Percentiles rank a stretch among this genome's conserved stretches.
These are phyloP conservation scores for Colletotrichum lindemuthianum DNA, from an alignment of 2,329 filamentous ascomycete species.

Conservation along the genomic window DNA sequence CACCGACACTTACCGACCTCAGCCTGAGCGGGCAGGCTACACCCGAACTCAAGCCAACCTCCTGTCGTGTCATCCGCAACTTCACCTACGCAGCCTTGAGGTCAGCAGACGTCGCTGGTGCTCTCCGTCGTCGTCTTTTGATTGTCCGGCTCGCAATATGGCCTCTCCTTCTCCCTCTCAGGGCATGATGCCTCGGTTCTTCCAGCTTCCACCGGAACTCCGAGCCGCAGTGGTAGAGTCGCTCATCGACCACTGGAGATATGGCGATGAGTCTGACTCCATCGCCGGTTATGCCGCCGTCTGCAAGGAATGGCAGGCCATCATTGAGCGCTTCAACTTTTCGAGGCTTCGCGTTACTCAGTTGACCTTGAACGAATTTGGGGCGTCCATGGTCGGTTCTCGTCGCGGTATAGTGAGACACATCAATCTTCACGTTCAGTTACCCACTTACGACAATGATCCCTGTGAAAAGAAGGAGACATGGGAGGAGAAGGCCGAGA, in stretches of 20 bases:
- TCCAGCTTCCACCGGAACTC: conserved; percentile 32
- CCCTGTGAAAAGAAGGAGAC: conserved; percentile 37
- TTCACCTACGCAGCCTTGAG: conserved; percentile 19
- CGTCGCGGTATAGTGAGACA: conserved; percentile 38
- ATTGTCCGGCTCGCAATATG: conserved; percentile 12
- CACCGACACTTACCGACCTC: conserved; percentile 34
- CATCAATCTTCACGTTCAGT: conserved; percentile 39
- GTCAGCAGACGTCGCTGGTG: conserved; percentile 4
- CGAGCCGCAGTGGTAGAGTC: conserved; percentile 30
- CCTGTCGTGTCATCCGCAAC: conserved; percentile 35
- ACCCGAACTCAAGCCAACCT: conserved; percentile 34
- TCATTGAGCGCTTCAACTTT: conserved; percentile 41
- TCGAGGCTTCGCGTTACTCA: conserved; percentile 36
- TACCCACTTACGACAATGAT: conserved; percentile 39
- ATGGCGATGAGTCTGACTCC: conserved; percentile 33
- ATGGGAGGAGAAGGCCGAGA: conserved; percentile 41
- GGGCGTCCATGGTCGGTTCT: conserved; percentile 36
- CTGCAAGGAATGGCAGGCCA: conserved; percentile 41
- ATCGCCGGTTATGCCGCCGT: conserved; percentile 40
- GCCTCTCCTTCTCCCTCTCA: conserved; percentile 14
- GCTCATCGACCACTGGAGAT: conserved; percentile 36
- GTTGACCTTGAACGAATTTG: conserved; percentile 37
- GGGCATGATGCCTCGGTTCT: conserved; percentile 27
- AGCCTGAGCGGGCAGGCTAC: conserved; percentile 29
- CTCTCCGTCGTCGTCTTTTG: conserved; percentile 1